Evolutionary conservation across 345 rosid species (phyloP), one percentile per base, ranked within the genome.

Genomic region (Brassica napus): DNA sequence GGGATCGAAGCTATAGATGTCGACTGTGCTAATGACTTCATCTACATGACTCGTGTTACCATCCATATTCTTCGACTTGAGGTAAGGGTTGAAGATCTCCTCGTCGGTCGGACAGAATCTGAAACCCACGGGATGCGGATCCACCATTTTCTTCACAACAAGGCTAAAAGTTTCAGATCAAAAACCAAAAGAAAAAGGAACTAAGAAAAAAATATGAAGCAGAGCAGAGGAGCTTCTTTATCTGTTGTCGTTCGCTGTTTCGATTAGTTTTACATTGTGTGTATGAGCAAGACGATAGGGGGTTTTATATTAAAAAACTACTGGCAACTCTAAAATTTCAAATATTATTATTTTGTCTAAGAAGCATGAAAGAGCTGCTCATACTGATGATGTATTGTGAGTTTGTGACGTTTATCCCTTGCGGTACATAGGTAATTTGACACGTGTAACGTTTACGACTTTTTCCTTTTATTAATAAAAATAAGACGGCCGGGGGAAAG

Each of bases 51-150:
- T 18, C n/a, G 71, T 31, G 26, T 73, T 57, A 14, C 3, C 1
- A 0, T 79, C 82, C 0, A 26, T 65, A 59, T 86, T 80, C 49
- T 86, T 87, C 2, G 0, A 54, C 73, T 32, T 74, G 23, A 90
- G 69, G 72, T 74, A 85, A 54, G 39, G 31, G 31, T 63, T 44
- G 69, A 87, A 62, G 69, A 90, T 73, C 64, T 87, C 86, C 32
- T 77, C 84, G 14, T 86, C 88, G 0, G 79, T 73, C 4, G 94
- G 90, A 18, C 73, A 71, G 78, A 90, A 90, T 60, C 88, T 72
- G 57, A 68, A 75, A 1, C 90, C 90, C 0, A 77, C 54, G 1
- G 57, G 21, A n/a, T 49, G 18, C 28, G 54, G 37, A 59, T 42
- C 6, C 60, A 0, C 15, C 83, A 80, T 49, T 68, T 74, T 74